Conservation (phyloP, 768 basidiomycete species). For the Lanmaoa pseudosensibilis region DNA sequence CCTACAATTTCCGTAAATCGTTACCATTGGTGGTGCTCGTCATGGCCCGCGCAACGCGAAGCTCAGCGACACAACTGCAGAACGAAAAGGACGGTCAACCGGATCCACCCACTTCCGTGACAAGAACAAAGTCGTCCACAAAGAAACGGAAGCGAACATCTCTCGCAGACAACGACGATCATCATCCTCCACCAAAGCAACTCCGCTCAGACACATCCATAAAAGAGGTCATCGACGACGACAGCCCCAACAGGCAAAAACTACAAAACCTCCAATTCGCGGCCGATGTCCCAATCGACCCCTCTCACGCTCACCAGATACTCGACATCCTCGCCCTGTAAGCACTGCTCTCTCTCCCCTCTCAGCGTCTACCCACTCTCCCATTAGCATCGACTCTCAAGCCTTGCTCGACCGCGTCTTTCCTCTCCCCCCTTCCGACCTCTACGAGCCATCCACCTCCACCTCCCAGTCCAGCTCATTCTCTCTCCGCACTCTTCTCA, state of each 20-base stretch:
- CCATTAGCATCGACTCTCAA: slow-evolving; percentile 62
- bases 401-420: slow-evolving; percentile 81
- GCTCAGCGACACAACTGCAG: slow-evolving; percentile 48
- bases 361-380: neutral
- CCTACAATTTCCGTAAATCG: slow-evolving; percentile 28
- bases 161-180: slow-evolving; percentile 42
- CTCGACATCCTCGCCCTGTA: slow-evolving; percentile 62
- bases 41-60: slow-evolving; percentile 76
- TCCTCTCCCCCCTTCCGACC: slow-evolving; percentile 45
- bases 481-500: slow-evolving; percentile 59
- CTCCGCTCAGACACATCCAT: slow-evolving; percentile 33
- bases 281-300: slow-evolving; percentile 48
- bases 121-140: slow-evolving; percentile 32
- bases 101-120: slow-evolving; percentile 27
- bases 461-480: slow-evolving; percentile 34
- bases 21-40: slow-evolving; percentile 20
- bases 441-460: slow-evolving; percentile 43
- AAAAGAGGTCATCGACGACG: slow-evolving; percentile 34
- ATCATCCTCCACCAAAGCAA: slow-evolving; percentile 49
- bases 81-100: slow-evolving; percentile 30
- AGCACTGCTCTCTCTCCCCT: slow-evolving; percentile 16
- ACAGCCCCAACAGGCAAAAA: slow-evolving; percentile 19
- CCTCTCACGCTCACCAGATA: slow-evolving; percentile 50
- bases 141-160: slow-evolving; percentile 73
- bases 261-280: slow-evolving; percentile 35